phyloP scores from a whole-genome alignment of 2,329 filamentous ascomycete species.

The Aspergillus sojae region DNA sequence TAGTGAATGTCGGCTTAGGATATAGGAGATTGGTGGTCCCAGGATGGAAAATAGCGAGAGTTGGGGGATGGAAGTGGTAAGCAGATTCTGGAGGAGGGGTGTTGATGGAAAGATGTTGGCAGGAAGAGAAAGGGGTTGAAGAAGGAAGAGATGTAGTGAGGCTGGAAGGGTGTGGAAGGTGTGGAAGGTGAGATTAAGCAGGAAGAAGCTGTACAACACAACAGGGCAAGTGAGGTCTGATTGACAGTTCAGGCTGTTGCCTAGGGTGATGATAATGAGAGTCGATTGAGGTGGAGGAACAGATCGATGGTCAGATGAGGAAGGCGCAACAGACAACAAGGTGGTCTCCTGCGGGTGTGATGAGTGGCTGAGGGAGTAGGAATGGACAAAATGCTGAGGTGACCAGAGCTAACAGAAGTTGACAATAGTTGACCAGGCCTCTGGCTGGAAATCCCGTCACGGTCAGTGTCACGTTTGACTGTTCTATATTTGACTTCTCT shows the following conservation, averaged over 20 bases:
- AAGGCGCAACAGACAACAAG: background rate
- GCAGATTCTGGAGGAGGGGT: background rate
- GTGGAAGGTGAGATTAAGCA: background rate
- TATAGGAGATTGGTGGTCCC: background rate
- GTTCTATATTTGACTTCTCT: background rate
- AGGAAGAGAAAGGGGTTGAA: background rate
- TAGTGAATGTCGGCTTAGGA: background rate
- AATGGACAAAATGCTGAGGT: background rate
- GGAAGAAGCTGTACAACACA: background rate
- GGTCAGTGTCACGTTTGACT: background rate
- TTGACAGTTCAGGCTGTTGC: background rate
- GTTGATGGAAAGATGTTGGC: background rate
- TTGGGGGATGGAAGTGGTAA: background rate
- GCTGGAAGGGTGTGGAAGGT: background rate
- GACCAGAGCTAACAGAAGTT: background rate
- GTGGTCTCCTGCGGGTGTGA: no score
- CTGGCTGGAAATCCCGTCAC: background rate
- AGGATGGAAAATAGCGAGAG: background rate
- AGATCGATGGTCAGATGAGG: background rate
- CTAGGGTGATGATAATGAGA: background rate
- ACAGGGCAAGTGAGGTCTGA: background rate
- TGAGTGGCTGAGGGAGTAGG: no score
- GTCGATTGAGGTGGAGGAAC: background rate
- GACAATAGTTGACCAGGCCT: background rate
- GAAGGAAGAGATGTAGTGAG: background rate